These are phyloP conservation scores for Metarhizium anisopliae DNA, from an alignment of 2,329 filamentous ascomycete species.

Conservation along the genomic window DNA sequence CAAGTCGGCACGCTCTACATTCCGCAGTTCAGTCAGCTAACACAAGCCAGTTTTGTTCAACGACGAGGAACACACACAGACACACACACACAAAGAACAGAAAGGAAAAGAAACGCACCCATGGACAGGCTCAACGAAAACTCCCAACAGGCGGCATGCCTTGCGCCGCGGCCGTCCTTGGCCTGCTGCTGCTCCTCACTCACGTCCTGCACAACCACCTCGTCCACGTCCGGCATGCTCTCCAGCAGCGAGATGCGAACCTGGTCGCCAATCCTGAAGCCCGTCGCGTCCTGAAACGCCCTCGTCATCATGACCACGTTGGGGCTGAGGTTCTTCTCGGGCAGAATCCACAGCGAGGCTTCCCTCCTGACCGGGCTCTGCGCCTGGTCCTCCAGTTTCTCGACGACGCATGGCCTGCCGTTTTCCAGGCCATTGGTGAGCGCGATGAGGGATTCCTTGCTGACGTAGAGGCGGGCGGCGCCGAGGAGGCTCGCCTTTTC, in stretches of 20 bases:
- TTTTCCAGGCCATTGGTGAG: slow-evolving; percentile 34
- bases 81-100: too few relatives aligned
- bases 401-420: slow-evolving; percentile 33
- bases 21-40: not conserved
- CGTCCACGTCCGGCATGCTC: slow-evolving; percentile 43
- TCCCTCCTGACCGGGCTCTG: slow-evolving; percentile 24
- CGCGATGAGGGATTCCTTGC: slow-evolving; percentile 36
- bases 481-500: slow-evolving; percentile 33
- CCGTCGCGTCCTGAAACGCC: slow-evolving; percentile 61
- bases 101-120: slow-evolving; percentile 14
- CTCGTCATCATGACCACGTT: slow-evolving; percentile 66
- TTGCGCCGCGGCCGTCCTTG: slow-evolving; percentile 18
- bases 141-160: slow-evolving; percentile 28
- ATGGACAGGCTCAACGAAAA: slow-evolving; percentile 22
- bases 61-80: too few relatives aligned
- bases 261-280: slow-evolving; percentile 62
- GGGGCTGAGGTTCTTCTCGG: slow-evolving; percentile 54
- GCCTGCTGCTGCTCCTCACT: slow-evolving; percentile 26
- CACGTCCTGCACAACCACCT: slow-evolving; percentile 53
- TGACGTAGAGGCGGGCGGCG: slow-evolving; percentile 38
- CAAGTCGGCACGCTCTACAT: slow-evolving; percentile 52
- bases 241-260: slow-evolving; percentile 50
- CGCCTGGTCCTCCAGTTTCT: slow-evolving; percentile 18
- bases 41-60: too few relatives aligned
- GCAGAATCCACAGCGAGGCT: slow-evolving; percentile 40